Evolutionary conservation across 352 stramenopile genomes (phyloP).

Genomic region (Globisporangium heterothallicum): DNA sequence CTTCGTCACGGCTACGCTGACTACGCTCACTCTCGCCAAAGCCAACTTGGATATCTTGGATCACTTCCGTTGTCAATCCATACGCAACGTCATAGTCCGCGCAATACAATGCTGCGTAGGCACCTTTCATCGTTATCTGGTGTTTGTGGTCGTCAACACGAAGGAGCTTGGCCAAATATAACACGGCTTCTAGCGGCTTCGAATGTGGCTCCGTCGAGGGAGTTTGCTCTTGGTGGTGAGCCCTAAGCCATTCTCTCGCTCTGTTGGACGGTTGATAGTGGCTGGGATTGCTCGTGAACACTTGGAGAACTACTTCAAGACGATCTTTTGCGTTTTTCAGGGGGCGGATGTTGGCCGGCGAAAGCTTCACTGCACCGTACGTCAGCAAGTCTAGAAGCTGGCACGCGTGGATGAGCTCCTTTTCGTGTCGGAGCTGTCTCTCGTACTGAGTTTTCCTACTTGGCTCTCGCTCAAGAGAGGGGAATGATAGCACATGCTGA

Average conservation of each 20-base stretch:
- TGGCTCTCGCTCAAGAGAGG: slow-evolving; percentile 23
- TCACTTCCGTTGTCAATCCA: slow-evolving; percentile 36
- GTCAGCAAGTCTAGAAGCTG: slow-evolving; percentile 54
- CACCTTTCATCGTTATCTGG: slow-evolving; percentile 56
- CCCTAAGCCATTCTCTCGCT: slow-evolving; percentile 37
- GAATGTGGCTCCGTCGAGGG: neutral
- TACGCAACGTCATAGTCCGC: slow-evolving; percentile 59
- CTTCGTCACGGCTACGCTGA: slow-evolving; percentile 4
- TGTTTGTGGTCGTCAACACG: slow-evolving; percentile 31
- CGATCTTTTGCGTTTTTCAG: slow-evolving; percentile 16
- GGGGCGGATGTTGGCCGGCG: slow-evolving; percentile 21
- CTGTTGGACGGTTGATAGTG: slow-evolving; percentile 49
- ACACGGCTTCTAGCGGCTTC: slow-evolving; percentile 33
- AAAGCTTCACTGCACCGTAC: slow-evolving; percentile 46
- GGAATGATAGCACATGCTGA: slow-evolving; percentile 26
- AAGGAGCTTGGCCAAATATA: slow-evolving; percentile 48
- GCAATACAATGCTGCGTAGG: slow-evolving; percentile 64
- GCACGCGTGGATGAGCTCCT: slow-evolving; percentile 31
- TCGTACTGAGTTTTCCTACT: slow-evolving; percentile 22
- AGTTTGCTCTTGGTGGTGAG: slow-evolving; percentile 14
- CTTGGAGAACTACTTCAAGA: slow-evolving; percentile 37
- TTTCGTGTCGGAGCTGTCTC: slow-evolving; percentile 23
- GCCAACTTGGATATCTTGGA: slow-evolving; percentile 18
- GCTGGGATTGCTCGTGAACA: slow-evolving; percentile 60
- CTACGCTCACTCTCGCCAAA: neutral